Evolutionary conservation across 495 filamentous ascomycete species (phyloP), one percentile per base, ranked within the genome.

Genomic region (Talaromyces wortmannii): DNA sequence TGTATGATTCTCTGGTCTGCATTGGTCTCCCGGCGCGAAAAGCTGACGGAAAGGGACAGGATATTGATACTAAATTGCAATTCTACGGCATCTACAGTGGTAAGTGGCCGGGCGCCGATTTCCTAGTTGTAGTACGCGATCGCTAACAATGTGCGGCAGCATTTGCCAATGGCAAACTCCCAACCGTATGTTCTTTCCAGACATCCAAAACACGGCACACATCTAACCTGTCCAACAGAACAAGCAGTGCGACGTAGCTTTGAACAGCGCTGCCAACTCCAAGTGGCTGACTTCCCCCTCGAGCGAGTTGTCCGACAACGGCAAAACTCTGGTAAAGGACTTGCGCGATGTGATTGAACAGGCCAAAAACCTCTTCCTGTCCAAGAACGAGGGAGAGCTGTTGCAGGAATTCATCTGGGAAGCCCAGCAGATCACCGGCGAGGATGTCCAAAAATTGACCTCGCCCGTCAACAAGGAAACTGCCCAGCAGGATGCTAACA

Each of bases 361-460:
- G 63, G 88, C 94, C 12, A 96, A 97, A 73, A 67, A 83, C 36
- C 75, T 97, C 11, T 78, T 97, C n/a, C 77, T 98, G 33, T 87
- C 83, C 68, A 98, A 98, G 83, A 98, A 98, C 63, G 82, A 96
- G 31, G 94, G 92, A 59, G 89, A 98, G 61, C 72, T 97, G 29
- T 71, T 98, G 8, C 94, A 98, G 61, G 95, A 97, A 57, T 97
- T 97, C 69, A 90, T 97, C 75, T 98, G 87, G 86, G 85, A 95
- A 62, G 90, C 92, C 2, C 81, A 90, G 64, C 81, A 88, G 40
- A 83, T 96, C 40, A 63, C 61, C 40, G 71, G 78, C n/a, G 85
- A 77, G 51, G 69, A 81, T 49, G 76, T 85, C 7, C 64, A 74
- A 53, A 67, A 73, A 30, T 90, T 90, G 2, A 70, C 70, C 50